Conservation (phyloP, 2,329 filamentous ascomycete genomes). For the Xylariaceae sp. region DNA sequence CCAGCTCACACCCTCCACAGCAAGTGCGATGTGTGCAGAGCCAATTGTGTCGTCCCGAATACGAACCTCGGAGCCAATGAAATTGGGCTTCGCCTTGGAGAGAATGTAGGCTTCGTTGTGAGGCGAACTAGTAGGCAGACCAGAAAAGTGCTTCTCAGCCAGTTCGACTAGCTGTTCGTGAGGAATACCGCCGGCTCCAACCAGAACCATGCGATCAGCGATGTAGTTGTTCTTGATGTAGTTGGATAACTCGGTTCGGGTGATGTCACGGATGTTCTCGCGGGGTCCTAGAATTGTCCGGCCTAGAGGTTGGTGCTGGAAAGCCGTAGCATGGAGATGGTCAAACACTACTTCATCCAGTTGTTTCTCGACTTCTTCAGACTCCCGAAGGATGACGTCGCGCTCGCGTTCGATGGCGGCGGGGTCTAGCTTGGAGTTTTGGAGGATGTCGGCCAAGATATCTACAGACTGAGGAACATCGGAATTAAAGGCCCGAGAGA, state of each 20-base stretch:
- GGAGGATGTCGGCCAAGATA: slow-evolving; percentile 97
- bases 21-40: slow-evolving; percentile 95
- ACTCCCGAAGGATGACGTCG: slow-evolving; percentile 96
- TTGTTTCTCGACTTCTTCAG: slow-evolving; percentile 99
- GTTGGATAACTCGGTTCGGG: slow-evolving; percentile 80
- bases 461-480: slow-evolving; percentile 96
- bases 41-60: slow-evolving; percentile 94
- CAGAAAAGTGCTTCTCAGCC: slow-evolving; percentile 91
- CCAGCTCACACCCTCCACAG: slow-evolving; percentile 99
- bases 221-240: slow-evolving; percentile 99
- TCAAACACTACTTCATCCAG: slow-evolving; percentile 99
- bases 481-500: slow-evolving; percentile 97
- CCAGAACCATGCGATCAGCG: slow-evolving; percentile 98
- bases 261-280: slow-evolving; percentile 97
- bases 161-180: slow-evolving; percentile 93
- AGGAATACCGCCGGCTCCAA: slow-evolving; percentile 88
- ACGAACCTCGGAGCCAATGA: slow-evolving; percentile 92
- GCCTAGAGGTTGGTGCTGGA: slow-evolving; percentile 91
- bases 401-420: slow-evolving; percentile 93
- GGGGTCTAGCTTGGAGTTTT: slow-evolving; percentile 97
- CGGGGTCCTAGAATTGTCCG: slow-evolving; percentile 96
- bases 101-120: slow-evolving; percentile 69
- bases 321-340: slow-evolving; percentile 96
- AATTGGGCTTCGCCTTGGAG: slow-evolving; percentile 86
- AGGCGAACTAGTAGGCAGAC: slow-evolving; percentile 70